Evolutionary conservation across 2,329 filamentous ascomycete genomes (phyloP).

Genomic region (Shiraia bambusicola): DNA sequence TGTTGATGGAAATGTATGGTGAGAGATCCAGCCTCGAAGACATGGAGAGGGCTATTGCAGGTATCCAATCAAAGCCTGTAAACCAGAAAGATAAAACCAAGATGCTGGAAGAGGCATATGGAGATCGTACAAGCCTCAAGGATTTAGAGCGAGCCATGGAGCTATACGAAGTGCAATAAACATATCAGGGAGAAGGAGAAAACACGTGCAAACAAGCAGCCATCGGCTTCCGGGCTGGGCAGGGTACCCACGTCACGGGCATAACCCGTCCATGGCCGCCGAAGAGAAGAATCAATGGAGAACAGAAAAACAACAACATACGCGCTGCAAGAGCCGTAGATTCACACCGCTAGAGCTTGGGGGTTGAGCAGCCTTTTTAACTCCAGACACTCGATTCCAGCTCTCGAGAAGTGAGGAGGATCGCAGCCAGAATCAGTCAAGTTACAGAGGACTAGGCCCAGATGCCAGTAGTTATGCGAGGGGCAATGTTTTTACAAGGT

Average conservation of each 20-base stretch:
- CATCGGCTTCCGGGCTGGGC: conserved; percentile 11
- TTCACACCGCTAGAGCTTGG: conserved; percentile 12
- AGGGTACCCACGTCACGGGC: neutral
- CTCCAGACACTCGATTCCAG: neutral
- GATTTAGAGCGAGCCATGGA: conserved; percentile 50
- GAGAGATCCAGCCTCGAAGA: conserved; percentile 37
- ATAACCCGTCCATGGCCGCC: conserved; percentile 1
- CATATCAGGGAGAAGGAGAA: conserved; percentile 1
- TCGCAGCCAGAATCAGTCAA: neutral
- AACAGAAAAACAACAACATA: conserved; percentile 3
- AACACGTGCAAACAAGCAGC: neutral
- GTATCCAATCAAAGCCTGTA: conserved; percentile 30
- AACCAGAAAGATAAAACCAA: conserved; percentile 40
- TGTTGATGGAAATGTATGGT: conserved; percentile 35
- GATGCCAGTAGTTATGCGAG: neutral
- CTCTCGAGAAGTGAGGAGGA: neutral
- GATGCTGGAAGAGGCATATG: conserved; percentile 51
- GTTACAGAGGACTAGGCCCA: neutral
- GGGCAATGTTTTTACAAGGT: neutral
- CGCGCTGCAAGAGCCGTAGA: conserved; percentile 14
- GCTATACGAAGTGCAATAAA: conserved; percentile 47
- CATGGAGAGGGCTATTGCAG: conserved; percentile 35
- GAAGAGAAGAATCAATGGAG: neutral
- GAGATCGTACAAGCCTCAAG: conserved; percentile 46
- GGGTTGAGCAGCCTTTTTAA: neutral